Evolutionary conservation across 2,329 filamentous ascomycete genomes (phyloP).

Genomic region (Ophiostoma montium): DNA sequence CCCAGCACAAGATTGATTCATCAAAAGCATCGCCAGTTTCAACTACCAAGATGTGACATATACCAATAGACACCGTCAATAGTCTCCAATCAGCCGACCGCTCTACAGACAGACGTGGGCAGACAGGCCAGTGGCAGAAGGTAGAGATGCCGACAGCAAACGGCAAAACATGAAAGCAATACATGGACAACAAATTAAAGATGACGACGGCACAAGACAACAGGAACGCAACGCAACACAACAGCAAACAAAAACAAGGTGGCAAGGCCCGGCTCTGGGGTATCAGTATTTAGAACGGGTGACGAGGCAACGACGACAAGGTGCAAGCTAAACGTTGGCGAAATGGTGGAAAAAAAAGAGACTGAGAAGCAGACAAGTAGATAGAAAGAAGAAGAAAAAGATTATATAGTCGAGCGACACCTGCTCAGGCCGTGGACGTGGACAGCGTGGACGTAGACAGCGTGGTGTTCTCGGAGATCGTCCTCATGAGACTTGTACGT

Average conservation of each 20-base stretch:
- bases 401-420: too few species aligned
- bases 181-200: not conserved
- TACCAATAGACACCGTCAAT: too few species aligned
- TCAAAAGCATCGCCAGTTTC: too few species aligned
- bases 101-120: too few species aligned
- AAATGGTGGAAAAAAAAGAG: not conserved
- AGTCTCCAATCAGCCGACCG: too few species aligned
- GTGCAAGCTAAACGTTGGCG: not conserved
- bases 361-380: not conserved
- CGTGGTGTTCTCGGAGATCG: conserved; percentile 8
- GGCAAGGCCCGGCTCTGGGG: conserved; percentile 4
- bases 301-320: not conserved
- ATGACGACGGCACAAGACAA: not conserved
- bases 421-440: not conserved
- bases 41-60: too few species aligned
- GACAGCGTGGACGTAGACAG: conserved; percentile 3
- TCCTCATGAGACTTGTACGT: conserved; percentile 2
- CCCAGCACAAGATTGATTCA: too few species aligned
- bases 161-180: too few species aligned
- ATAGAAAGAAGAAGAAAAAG: not conserved
- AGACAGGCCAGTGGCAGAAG: too few species aligned
- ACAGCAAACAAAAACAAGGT: not conserved
- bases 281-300: conserved; percentile 7
- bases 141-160: too few species aligned
- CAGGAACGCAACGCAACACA: not conserved